Percentiles rank a stretch among this genome's conserved stretches.
Conservation (phyloP, 2,329 filamentous ascomycete genomes). For the Paecilomyces dactylethromorphus region DNA sequence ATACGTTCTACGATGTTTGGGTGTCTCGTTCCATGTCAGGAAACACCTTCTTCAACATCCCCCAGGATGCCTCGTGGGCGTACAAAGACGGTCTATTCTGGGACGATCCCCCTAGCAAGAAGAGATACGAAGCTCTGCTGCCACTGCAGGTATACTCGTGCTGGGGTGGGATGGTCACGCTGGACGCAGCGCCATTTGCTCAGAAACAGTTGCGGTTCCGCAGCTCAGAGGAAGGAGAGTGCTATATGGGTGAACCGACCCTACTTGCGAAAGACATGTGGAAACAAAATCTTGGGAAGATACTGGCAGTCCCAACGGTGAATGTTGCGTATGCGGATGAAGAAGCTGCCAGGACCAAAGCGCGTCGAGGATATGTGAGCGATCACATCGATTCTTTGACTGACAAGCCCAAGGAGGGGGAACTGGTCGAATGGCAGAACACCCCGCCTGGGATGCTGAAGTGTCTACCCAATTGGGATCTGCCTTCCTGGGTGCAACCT, state of each 20-base stretch:
- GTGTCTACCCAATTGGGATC: conserved; percentile 9
- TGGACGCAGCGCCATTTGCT: conserved; percentile 44
- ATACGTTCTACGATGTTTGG: conserved; percentile 55
- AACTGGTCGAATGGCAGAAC: conserved; percentile 13
- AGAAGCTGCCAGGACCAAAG: conserved; percentile 41
- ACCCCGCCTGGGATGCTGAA: conserved; percentile 16
- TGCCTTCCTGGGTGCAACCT: conserved; percentile 6
- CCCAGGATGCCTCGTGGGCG: conserved; percentile 44
- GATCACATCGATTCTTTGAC: conserved; percentile 4
- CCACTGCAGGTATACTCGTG: conserved; percentile 57
- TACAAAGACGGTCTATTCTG: conserved; percentile 48
- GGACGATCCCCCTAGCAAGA: conserved; percentile 36
- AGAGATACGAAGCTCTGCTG: conserved; percentile 25
- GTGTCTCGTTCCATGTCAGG: conserved; percentile 47
- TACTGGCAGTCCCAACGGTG: conserved; percentile 51
- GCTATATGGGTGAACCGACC: conserved; percentile 49
- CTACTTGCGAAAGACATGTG: conserved; percentile 55
- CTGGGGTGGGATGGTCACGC: conserved; percentile 52
- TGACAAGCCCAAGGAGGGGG: conserved; percentile 2
- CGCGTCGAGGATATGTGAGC: conserved; percentile 44
- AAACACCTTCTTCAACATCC: conserved; percentile 51
- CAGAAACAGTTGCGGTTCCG: conserved; percentile 43
- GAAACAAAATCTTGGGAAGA: conserved; percentile 43
- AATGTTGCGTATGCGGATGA: conserved; percentile 51
- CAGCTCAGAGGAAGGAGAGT: conserved; percentile 36